A percentile compares a stretch with the other conserved stretches of the same genome.
Evolutionary conservation across 2,329 filamentous ascomycete genomes (phyloP).

Genomic region (Nemania diffusa): DNA sequence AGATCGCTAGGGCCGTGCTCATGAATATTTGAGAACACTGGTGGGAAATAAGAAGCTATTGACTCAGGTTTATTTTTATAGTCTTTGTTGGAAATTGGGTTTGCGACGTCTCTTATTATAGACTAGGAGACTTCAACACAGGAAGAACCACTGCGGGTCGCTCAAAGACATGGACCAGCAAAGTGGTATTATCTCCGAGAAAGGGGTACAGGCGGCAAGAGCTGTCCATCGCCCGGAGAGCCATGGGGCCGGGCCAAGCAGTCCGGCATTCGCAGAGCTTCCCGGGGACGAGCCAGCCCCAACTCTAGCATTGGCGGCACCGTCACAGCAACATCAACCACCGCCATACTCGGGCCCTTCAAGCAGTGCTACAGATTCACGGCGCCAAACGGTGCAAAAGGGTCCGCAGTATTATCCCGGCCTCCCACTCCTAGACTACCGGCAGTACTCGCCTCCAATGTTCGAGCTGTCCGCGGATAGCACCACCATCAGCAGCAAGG

Average conservation of each 20-base stretch:
- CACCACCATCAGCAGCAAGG: constrained; percentile 59
- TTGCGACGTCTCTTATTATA: neutral
- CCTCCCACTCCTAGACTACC: constrained; percentile 61
- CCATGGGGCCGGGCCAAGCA: constrained; percentile 26
- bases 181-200: constrained; percentile 24
- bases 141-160: neutral
- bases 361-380: constrained; percentile 34
- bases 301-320: neutral
- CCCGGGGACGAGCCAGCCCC: constrained; percentile 18
- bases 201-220: constrained; percentile 16
- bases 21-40: neutral
- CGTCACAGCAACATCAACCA: constrained; percentile 30
- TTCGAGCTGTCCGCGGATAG: constrained; percentile 63
- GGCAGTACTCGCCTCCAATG: constrained; percentile 62
- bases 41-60: neutral
- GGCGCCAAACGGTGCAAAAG: constrained; percentile 32
- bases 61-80: neutral
- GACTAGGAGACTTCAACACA: neutral
- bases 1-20: neutral
- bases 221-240: constrained; percentile 20
- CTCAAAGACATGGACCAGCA: constrained; percentile 24
- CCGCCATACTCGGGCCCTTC: constrained; percentile 48
- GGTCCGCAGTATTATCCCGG: constrained; percentile 57
- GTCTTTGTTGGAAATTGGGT: neutral
- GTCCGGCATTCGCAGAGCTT: constrained; percentile 7